These are phyloP conservation scores for Suillus fuscotomentosus DNA, from an alignment of 768 basidiomycete species.

Conservation along the genomic window DNA sequence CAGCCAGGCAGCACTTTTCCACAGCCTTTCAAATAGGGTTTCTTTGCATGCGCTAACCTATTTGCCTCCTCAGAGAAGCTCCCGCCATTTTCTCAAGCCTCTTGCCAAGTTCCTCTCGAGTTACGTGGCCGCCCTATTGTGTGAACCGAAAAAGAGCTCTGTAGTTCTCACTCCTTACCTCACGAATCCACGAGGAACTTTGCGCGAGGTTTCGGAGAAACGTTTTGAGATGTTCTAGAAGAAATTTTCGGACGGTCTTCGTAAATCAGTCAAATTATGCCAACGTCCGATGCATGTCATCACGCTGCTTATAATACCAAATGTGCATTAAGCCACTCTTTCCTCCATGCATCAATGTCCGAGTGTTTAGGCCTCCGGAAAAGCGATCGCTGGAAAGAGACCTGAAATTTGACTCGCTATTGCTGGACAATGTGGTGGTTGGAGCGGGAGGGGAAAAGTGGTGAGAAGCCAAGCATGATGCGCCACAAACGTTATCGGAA, in stretches of 20 bases:
- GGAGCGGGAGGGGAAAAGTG: slow-evolving; percentile 12
- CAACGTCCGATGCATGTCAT: neutral
- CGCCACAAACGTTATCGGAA: neutral
- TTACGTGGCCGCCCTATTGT: neutral
- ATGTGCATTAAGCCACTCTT: neutral
- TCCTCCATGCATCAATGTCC: neutral
- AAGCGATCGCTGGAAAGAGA: slow-evolving; percentile 6
- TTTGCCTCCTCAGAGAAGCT: neutral
- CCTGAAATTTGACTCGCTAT: slow-evolving; percentile 5
- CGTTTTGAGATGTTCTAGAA: no score
- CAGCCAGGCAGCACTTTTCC: neutral
- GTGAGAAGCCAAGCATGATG: neutral
- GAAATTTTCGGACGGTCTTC: neutral
- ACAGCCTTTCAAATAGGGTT: neutral
- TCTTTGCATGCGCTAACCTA: neutral
- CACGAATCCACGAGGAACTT: neutral
- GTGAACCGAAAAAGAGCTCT: neutral
- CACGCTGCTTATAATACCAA: neutral
- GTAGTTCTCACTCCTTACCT: neutral
- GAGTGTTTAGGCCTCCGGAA: slow-evolving; percentile 21
- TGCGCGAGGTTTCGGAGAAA: neutral
- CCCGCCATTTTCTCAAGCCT: neutral
- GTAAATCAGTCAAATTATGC: neutral
- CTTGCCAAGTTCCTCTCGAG: neutral
- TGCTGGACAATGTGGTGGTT: slow-evolving; percentile 6